Base-by-base conservation (phyloP, 805 yeast genomes). In the Cyberlindnera galapagoensis region DNA sequence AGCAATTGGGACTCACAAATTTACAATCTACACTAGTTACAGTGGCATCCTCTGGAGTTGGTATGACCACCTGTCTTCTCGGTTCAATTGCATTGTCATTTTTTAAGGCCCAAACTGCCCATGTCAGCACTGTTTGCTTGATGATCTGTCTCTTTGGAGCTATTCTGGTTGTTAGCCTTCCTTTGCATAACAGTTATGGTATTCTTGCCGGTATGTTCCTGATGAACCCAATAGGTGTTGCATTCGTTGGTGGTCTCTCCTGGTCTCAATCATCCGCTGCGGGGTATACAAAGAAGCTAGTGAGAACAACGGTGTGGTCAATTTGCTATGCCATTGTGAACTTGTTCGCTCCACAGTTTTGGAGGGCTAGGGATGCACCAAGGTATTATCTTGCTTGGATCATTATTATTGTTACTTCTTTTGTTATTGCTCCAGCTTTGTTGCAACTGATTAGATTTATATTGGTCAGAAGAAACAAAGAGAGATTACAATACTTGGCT, bases 261-360 rank as follows among this genome's bases (percentile, higher is more conserved):
- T 42, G 46, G 45, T 14, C 39, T 4, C 46, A 41, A 21, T 37
- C 49, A 5, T 31, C 44, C 4, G 33, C 44, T 23, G 59, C 72
- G 7, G 71, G 71, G 24, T 59, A 65, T 42, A 62, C 74, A 5
- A 70, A 71, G 48, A 57, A 60, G 35, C 38, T 65, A 8, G 53
- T 59, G 7, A 59, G 69, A 46, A 63, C 58, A 18, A 57, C 57
- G 13, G 42, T 65, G 42, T 52, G 55, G 36, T 57, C 62, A 53
- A 44, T 57, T 5, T 49, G 55, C 1, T 71, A 69, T 43, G 55
- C 63, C 24, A 40, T 67, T 24, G 54, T 63, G 6, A 70, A 70
- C 41, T 51, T 69, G 21, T 54, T 68, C 20, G 62, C 71, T 7
- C 69, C 76, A 4, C 76, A 70, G 42, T 46, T 69, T 21, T 71